These are phyloP conservation scores for Calycina marina DNA, from an alignment of 2,329 filamentous ascomycete genomes.

Conservation along the genomic window DNA sequence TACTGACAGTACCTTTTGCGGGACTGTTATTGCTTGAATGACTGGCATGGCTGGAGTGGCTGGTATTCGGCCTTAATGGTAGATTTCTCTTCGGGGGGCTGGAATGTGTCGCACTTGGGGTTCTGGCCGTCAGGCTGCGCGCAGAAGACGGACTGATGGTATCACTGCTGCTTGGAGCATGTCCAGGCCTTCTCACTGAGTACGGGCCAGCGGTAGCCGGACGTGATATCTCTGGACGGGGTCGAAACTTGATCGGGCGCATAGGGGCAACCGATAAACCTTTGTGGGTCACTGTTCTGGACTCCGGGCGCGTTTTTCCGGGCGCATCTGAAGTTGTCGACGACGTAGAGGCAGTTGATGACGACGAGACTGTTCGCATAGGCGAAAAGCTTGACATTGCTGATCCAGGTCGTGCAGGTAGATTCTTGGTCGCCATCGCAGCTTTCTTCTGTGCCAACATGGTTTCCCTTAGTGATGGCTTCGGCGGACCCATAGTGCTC, in stretches of 20 bases:
- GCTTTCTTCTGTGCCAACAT: constrained; percentile 72
- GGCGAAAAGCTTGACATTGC: constrained; percentile 49
- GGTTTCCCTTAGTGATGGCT: constrained; percentile 62
- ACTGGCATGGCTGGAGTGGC: constrained; percentile 22
- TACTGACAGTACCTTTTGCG: constrained; percentile 22
- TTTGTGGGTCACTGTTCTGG: constrained; percentile 27
- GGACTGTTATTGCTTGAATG: constrained; percentile 27
- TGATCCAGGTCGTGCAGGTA: constrained; percentile 44
- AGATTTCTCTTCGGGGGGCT: constrained; percentile 23
- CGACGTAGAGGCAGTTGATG: constrained; percentile 22
- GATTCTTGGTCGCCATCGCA: constrained; percentile 32
- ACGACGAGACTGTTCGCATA: constrained; percentile 27
- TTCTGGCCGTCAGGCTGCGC: constrained; percentile 30
- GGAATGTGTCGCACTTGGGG: constrained; percentile 33
- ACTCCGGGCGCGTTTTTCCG: constrained; percentile 30
- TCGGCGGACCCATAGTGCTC: constrained; percentile 40
- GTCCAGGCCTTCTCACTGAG: constrained; percentile 34
- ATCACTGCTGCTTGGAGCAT: constrained; percentile 19
- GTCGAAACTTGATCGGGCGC: constrained; percentile 37
- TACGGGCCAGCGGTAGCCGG: constrained; percentile 49
- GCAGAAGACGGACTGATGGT: constrained; percentile 21
- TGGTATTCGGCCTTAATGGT: constrained; percentile 22
- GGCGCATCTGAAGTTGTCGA: constrained; percentile 23
- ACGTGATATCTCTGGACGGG: constrained; percentile 33
- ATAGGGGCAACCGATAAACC: constrained; percentile 51